A percentile compares a stretch with the other conserved stretches of the same genome.
Conservation (phyloP, 2,329 filamentous ascomycete genomes). For the Pseudogymnoascus sp. region DNA sequence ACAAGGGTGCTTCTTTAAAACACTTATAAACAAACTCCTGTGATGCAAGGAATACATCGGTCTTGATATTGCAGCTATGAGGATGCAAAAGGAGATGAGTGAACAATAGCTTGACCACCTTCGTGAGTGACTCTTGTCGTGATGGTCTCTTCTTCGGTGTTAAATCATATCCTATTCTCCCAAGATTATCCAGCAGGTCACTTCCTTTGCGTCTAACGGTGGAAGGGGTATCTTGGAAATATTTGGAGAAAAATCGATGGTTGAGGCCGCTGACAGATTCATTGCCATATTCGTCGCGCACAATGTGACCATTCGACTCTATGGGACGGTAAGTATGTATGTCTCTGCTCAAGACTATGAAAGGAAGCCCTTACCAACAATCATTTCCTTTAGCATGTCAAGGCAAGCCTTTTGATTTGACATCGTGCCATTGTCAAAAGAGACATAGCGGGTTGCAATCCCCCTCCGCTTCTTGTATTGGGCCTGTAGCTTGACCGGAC, state of each 20-base stretch:
- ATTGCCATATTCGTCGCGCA: slow-evolving; percentile 8
- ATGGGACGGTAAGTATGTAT: not conserved
- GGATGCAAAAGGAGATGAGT: slow-evolving; percentile 21
- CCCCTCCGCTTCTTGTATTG: slow-evolving; percentile 30
- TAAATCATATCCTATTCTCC: not conserved
- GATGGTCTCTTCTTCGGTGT: not conserved
- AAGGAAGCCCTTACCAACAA: slow-evolving; percentile 31
- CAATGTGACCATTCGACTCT: slow-evolving; percentile 22
- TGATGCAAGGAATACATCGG: slow-evolving; percentile 32
- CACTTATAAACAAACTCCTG: slow-evolving; percentile 37
- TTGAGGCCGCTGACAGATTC: not conserved
- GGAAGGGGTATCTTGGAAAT: not conserved
- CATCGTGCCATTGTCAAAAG: slow-evolving; percentile 13
- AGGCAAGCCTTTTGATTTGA: slow-evolving; percentile 29
- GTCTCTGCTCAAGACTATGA: not conserved
- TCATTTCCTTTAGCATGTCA: slow-evolving; percentile 32
- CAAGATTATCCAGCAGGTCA: not conserved
- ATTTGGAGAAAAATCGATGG: not conserved
- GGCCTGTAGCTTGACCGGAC: slow-evolving; percentile 23
- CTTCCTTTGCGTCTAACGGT: not conserved
- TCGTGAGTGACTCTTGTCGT: slow-evolving; percentile 11
- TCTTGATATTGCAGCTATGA: slow-evolving; percentile 18
- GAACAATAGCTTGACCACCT: slow-evolving; percentile 23
- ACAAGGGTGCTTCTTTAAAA: slow-evolving; percentile 30
- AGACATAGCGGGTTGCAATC: slow-evolving; percentile 20